Evolutionary conservation across 2,329 filamentous ascomycete species (phyloP), one percentile per base, ranked within the genome.

Genomic region (Cordyceps pruinosa): DNA sequence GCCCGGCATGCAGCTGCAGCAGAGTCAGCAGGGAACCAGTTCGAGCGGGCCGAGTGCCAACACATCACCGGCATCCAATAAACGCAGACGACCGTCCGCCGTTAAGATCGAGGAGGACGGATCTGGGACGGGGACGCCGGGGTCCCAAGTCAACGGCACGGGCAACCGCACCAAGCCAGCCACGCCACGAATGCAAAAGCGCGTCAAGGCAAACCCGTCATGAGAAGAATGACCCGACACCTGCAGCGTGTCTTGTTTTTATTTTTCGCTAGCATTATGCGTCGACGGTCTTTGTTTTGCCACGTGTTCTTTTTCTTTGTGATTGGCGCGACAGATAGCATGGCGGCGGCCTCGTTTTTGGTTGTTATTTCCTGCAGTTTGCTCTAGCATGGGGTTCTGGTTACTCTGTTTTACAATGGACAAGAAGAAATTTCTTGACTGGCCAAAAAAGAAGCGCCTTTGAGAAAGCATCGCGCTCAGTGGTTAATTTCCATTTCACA

Each of bases 11-110:
- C 82, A 84, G 67, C 73, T 84, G 59, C 84, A 87, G 67, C 81
- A 83, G 61, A 87, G 84, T 66, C 84, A 87, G 67, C 85, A 87
- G 66, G 85, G 84, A 39, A 85, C 84, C 32, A 83, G 75, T 67
- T 86, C 84, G 10, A 84, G 81, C 66, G 84, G 83, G 2, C 83
- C 83, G 7, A 87, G 83, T 66, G 83, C 84, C 57, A 87, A 86
- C 70, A 87, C 85, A 5, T 85, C 82, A 32, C 83, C 83, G 39
- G 77, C 80, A 25, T 81, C 79, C 34, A 83, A 83, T 62, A 85
- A 85, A 70, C 74, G 81, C 55, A 71, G 82, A 63, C 74, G 82
- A 30, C 78, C 80, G 1, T 84, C 81, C 0, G 77, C 76, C 4
- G 79, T 84, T 21, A 84, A 84, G 71, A 68, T 70, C 5, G 82